These are phyloP conservation scores for Adansonia rubrostipa DNA, from an alignment of 441 rosid genomes.

Conservation along the genomic window DNA sequence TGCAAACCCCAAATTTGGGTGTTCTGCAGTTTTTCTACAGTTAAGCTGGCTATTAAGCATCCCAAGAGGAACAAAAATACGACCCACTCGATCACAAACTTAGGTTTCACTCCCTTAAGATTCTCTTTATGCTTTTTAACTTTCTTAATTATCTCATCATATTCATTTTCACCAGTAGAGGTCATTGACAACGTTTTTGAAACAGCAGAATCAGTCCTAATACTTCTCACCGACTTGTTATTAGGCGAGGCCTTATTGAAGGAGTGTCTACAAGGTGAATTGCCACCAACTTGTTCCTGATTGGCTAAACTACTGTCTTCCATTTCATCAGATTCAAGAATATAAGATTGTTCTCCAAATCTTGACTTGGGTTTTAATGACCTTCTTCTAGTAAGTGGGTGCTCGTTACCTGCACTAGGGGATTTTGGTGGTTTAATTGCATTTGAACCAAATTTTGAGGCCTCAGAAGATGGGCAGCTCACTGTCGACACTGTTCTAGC, in stretches of 20 bases:
- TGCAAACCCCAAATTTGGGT: constrained; percentile 56
- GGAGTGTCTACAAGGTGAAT: constrained; percentile 47
- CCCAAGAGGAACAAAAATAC: constrained; percentile 44
- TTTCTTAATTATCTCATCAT: constrained; percentile 58
- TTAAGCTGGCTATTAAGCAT: constrained; percentile 65
- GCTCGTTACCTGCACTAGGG: constrained; percentile 43
- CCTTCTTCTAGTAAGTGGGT: constrained; percentile 41
- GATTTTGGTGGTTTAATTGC: constrained; percentile 66
- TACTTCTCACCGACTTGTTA: constrained; percentile 36
- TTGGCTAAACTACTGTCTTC: constrained; percentile 45
- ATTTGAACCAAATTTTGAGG: constrained; percentile 41
- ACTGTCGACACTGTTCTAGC: constrained; percentile 36
- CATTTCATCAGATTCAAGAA: constrained; percentile 37
- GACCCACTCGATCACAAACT: constrained; percentile 54
- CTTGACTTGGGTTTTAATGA: constrained; percentile 80
- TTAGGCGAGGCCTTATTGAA: constrained; percentile 49
- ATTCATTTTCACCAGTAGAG: constrained; percentile 56
- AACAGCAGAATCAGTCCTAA: constrained; percentile 40
- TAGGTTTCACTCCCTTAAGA: constrained; percentile 36
- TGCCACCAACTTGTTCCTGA: constrained; percentile 40
- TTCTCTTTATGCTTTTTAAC: constrained; percentile 49
- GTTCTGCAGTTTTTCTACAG: constrained; percentile 39
- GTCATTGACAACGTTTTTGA: constrained; percentile 44
- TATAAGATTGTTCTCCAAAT: constrained; percentile 63
- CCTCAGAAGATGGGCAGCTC: constrained; percentile 52